These are phyloP conservation scores for Leishmania tropica DNA, from an alignment of 208 protist species.

Conservation along the genomic window DNA sequence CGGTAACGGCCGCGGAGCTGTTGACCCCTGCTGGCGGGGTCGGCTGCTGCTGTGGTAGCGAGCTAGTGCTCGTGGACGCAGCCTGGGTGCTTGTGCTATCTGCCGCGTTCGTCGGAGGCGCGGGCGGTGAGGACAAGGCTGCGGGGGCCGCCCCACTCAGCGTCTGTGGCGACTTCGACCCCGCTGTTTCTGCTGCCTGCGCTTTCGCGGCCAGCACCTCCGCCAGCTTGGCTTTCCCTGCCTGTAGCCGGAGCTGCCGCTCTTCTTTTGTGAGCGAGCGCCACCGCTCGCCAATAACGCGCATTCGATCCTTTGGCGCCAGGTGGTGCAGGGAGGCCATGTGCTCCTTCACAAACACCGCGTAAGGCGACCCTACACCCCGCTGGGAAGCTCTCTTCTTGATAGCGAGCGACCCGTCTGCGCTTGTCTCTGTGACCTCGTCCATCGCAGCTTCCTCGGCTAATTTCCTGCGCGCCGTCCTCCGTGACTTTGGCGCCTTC, in stretches of 20 bases:
- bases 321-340: slow-evolving; percentile 58
- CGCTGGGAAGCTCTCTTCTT: background rate
- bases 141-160: background rate
- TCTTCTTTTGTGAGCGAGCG: slow-evolving; percentile 40
- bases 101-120: background rate
- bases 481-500: background rate
- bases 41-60: background rate
- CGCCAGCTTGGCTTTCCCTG: slow-evolving; percentile 5
- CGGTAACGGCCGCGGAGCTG: background rate
- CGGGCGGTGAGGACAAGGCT: background rate
- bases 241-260: slow-evolving; percentile 18
- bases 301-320: slow-evolving; percentile 56
- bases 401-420: background rate
- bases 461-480: slow-evolving; percentile 1
- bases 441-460: background rate
- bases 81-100: background rate
- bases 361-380: slow-evolving; percentile 39
- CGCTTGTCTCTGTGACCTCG: background rate
- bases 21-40: background rate
- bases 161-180: background rate
- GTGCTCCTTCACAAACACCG: slow-evolving; percentile 71
- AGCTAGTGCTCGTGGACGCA: background rate
- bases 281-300: slow-evolving; percentile 58
- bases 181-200: background rate
- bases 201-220: background rate